Conservation (phyloP, 177 flowering plant species). For the Vitis hybrid region DNA sequence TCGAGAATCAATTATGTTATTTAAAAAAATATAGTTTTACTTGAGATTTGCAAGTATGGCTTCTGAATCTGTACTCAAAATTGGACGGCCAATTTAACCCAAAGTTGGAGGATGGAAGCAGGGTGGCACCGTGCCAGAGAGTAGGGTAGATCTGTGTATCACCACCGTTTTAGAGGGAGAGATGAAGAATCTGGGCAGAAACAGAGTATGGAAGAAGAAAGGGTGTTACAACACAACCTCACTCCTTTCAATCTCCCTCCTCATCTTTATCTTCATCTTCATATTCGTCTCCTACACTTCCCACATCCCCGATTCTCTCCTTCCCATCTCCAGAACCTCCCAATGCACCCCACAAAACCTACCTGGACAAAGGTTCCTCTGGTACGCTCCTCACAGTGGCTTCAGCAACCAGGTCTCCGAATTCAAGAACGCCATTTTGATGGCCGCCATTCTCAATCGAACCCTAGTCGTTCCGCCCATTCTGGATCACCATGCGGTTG, state of each 20-base stretch:
- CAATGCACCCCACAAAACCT: conserved; percentile 22
- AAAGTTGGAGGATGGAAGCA: no score
- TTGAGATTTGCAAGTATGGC: no score
- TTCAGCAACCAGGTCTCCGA: conserved; percentile 95
- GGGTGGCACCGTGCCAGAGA: no score
- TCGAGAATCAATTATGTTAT: no score
- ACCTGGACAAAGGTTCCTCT: conserved; percentile 48
- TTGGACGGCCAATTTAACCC: no score
- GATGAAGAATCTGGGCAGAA: conserved; percentile 8
- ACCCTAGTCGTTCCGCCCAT: conserved; percentile 90
- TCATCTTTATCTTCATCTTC: conserved; percentile 23
- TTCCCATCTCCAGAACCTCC: not conserved
- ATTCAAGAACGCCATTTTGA: conserved; percentile 71
- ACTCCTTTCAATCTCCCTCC: conserved; percentile 19
- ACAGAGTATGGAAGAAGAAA: conserved; percentile 15
- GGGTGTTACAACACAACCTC: conserved; percentile 1
- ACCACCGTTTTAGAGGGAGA: not conserved
- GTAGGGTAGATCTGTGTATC: not conserved
- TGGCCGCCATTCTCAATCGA: conserved; percentile 76
- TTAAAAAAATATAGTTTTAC: no score
- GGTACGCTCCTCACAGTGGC: conserved; percentile 91
- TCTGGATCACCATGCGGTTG: conserved; percentile 91
- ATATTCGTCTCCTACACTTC: conserved; percentile 19
- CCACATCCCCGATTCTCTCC: conserved; percentile 6
- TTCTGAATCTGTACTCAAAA: no score